Evolutionary conservation across 192 early-diverging fungal genomes (phyloP), one percentile per base, ranked within the genome.

Genomic region (Linnemannia elongata): DNA sequence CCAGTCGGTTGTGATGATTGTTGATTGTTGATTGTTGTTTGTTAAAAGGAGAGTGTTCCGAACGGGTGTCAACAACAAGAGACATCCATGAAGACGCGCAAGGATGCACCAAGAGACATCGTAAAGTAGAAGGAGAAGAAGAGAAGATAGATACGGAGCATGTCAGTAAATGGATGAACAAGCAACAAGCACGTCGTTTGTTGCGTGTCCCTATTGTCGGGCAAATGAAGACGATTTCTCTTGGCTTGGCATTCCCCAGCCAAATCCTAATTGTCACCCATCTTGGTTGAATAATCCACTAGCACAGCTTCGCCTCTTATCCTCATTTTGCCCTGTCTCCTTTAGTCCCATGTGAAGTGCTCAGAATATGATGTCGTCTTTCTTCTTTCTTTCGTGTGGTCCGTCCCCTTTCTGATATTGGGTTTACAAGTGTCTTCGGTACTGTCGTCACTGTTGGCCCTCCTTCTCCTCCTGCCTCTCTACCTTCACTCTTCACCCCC

Each of bases 181-280:
- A n/a, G 42, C 44, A 75, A 75, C 3, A 22, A 49, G 4, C 12
- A 8, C 20, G 18, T 9, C 18, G n/a, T 22, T 63, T n/a, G 27
- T 39, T n/a, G 27, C 15, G 9, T 63, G 41, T 60, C 52, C 1
- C 30, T n/a, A 54, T 76, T 63, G 33, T 76, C 17, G 35, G n/a
- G 27, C 57, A 18, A 18, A 45, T 0, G 9, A 77, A 24, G n/a
- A 15, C n/a, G 22, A 45, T 73, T 17, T 72, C 41, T 22, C 44
- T 49, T 73, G 72, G 68, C 82, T 74, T 83, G 81, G 80, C 80
- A 82, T 76, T 82, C 74, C 79, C 79, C 79, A 80, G 39, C 3
- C 49, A 52, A 52, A 52, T 52, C 49, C 49, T 49, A 74, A 69
- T 63, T 9, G 10, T n/a, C n/a, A n/a, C n/a, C n/a, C n/a, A n/a